phyloP scores from a whole-genome alignment of 2,329 filamentous ascomycete genomes.

The Exophiala calicioides region DNA sequence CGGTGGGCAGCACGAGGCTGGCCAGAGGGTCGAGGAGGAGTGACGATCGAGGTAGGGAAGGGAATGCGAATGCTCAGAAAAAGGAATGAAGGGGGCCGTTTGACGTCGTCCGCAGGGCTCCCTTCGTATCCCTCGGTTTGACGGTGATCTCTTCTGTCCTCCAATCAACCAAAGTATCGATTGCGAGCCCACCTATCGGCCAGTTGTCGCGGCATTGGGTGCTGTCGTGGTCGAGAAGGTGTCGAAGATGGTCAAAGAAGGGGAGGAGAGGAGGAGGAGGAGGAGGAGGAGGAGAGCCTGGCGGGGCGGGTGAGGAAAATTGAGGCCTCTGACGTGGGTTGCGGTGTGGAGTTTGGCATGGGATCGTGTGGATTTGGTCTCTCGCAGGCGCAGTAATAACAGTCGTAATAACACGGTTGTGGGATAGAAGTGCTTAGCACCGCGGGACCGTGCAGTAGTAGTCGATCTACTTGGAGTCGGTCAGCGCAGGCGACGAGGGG shows the following conservation, averaged over 20 bases:
- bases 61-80: conserved; percentile 1
- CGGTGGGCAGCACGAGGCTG: conserved; percentile 2
- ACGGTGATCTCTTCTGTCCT: conserved; percentile 3
- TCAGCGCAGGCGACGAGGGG: too few species aligned
- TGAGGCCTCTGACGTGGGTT: too few species aligned
- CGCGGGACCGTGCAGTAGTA: too few species aligned
- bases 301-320: too few species aligned
- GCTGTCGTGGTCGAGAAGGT: background rate
- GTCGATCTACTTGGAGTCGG: too few species aligned
- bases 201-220: conserved; percentile 54
- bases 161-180: conserved; percentile 46
- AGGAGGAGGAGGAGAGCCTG: background rate
- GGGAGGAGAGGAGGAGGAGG: conserved; percentile 1
- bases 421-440: too few species aligned
- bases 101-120: conserved; percentile 5
- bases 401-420: too few species aligned
- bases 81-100: background rate
- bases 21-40: background rate
- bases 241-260: background rate
- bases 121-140: background rate
- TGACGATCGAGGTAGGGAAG: conserved; percentile 8
- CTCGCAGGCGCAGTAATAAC: too few species aligned
- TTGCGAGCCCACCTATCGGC: conserved; percentile 53
- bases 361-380: too few species aligned
- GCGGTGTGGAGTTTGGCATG: too few species aligned